Conservation (phyloP, 2,329 filamentous ascomycete species). For the Neodidymelliopsis sp. region DNA sequence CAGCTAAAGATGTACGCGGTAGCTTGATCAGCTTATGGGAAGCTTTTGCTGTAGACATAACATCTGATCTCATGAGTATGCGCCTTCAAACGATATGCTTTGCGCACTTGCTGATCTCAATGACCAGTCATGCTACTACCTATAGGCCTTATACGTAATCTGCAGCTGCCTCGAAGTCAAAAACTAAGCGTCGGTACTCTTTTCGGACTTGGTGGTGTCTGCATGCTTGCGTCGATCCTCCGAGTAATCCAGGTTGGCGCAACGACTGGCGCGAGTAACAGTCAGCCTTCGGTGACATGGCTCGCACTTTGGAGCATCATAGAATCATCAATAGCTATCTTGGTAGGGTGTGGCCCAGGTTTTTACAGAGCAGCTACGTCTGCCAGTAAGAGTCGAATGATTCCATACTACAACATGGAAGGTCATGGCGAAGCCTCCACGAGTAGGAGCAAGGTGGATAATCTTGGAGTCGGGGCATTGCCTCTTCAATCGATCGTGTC, state of each 20-base stretch:
- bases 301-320: conserved; percentile 46
- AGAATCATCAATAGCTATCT: conserved; percentile 43
- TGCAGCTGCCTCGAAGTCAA: conserved; percentile 40
- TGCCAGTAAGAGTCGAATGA: too few relatives aligned
- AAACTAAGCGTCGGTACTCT: conserved; percentile 43
- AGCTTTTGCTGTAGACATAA: conserved; percentile 44
- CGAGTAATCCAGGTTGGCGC: conserved; percentile 43
- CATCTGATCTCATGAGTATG: conserved; percentile 45
- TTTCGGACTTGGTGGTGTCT: conserved; percentile 29
- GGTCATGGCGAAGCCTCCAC: too few relatives aligned
- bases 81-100: neutral
- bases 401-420: too few relatives aligned
- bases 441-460: too few relatives aligned
- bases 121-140: conserved; percentile 47
- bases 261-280: conserved; percentile 25
- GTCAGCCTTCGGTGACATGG: conserved; percentile 42
- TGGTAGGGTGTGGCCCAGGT: conserved; percentile 1
- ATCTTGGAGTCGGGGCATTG: too few relatives aligned
- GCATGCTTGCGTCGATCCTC: conserved; percentile 30
- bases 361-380: too few relatives aligned
- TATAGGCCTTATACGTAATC: conserved; percentile 46
- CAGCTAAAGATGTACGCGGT: conserved; percentile 12
- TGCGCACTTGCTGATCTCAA: neutral
- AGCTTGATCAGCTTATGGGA: conserved; percentile 41
- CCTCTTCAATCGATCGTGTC: too few relatives aligned